These are phyloP conservation scores for Melaleuca alternifolia DNA, from an alignment of 345 rosid genomes.

Conservation along the genomic window DNA sequence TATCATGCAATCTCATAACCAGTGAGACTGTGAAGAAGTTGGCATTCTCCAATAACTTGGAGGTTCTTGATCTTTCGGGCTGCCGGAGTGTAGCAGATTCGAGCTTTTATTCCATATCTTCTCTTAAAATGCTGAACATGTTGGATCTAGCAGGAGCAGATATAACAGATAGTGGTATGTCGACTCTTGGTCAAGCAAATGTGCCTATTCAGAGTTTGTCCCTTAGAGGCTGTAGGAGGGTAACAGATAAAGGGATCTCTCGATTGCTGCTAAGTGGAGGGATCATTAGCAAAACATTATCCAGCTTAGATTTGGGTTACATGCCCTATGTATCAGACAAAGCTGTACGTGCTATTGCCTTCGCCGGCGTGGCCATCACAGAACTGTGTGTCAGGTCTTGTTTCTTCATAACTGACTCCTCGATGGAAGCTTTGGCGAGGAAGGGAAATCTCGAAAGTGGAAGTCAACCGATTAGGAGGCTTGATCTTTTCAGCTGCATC, in stretches of 20 bases:
- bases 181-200: slow-evolving; percentile 28
- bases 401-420: slow-evolving; percentile 38
- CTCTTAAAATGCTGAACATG: slow-evolving; percentile 29
- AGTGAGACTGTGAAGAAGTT: slow-evolving; percentile 65
- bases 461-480: slow-evolving; percentile 29
- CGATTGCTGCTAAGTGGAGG: slow-evolving; percentile 36
- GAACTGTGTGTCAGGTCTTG: slow-evolving; percentile 49
- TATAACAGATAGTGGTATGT: slow-evolving; percentile 52
- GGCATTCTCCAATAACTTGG: slow-evolving; percentile 31
- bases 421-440: slow-evolving; percentile 34
- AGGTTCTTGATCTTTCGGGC: slow-evolving; percentile 50
- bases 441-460: slow-evolving; percentile 20
- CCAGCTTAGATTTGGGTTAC: slow-evolving; percentile 49
- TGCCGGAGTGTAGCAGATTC: slow-evolving; percentile 59
- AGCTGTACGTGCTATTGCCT: slow-evolving; percentile 22
- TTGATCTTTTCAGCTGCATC: slow-evolving; percentile 48
- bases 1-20: slow-evolving; percentile 47
- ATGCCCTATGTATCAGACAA: slow-evolving; percentile 53
- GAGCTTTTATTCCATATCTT: slow-evolving; percentile 33
- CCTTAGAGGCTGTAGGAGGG: slow-evolving; percentile 59
- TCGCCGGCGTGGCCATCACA: slow-evolving; percentile 25
- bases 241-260: slow-evolving; percentile 54
- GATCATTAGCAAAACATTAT: slow-evolving; percentile 29
- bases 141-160: slow-evolving; percentile 56
- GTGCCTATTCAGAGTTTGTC: slow-evolving; percentile 34